Base-by-base conservation (phyloP, 106 monocot genomes). In the Agapanthus africanus region DNA sequence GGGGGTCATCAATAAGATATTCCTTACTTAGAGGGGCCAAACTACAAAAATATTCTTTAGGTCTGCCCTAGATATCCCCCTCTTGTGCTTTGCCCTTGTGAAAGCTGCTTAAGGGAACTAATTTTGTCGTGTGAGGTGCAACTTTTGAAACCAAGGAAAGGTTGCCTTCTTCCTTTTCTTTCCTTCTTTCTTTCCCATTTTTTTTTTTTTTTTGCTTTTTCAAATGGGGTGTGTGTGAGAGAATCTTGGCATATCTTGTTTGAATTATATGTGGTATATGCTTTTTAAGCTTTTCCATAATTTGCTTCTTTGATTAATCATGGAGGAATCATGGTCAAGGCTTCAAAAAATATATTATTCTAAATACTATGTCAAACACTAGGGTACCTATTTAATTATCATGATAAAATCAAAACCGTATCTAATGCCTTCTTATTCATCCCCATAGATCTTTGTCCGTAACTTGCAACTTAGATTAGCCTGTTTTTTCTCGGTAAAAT, bases 221-320 rank as follows among this genome's bases (percentile, higher is more conserved):
- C 31, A 23, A 40, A 52, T 21, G 32, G 7, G 35, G 18, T 71
- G 28, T 42, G 42, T 71, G 76, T 59, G 75, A 52, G 63, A 71
- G 82, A 80, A 79, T 85, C 85, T 67, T 25, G 81, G 78, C 79
- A 85, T 82, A 79, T 85, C 84, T 88, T 77, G 73, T 71, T 79
- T 81, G 77, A 74, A 77, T 82, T 84, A 59, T 82, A 71, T 71
- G 52, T 74, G 40, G 81, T 81, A 84, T 88, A 84, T 84, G 88
- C 83, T 84, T 80, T 74, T 66, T 34, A 9, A 37, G 47, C 73
- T 73, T 78, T 83, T 14, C 60, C 38, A 34, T 54, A 30, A 21
- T 64, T 61, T 62, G 28, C 44, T 79, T 71, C 74, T 62, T 85
- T 36, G 31, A 80, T 86, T 69, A 81, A 76, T 79, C 80, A 81